Percentiles rank a stretch among this genome's conserved stretches.
Conservation (phyloP, 257 asterid genomes). For the Solanum megistacrolobum region DNA sequence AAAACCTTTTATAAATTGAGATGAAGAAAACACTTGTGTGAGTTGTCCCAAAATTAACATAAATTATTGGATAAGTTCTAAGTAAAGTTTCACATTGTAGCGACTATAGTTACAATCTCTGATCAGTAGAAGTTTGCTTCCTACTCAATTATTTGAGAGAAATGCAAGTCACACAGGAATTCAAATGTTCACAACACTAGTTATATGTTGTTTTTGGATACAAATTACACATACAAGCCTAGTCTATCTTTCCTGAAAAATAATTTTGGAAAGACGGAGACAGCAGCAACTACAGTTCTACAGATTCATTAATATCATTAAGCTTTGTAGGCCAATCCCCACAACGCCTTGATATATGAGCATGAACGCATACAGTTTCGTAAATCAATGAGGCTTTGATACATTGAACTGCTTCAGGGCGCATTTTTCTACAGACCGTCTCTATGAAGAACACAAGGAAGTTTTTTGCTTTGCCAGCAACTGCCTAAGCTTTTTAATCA, state of each 20-base stretch:
- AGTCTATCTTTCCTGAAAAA: background rate
- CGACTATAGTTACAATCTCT: background rate
- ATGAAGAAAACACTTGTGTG: background rate
- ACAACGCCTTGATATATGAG: background rate
- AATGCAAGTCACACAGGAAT: background rate
- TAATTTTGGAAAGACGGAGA: background rate
- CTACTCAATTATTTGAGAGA: background rate
- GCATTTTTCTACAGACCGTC: background rate
- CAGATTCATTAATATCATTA: background rate
- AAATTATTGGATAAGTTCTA: background rate
- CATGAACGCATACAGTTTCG: background rate
- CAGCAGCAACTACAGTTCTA: background rate
- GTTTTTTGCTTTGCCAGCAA: constrained; percentile 60
- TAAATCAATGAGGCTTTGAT: background rate
- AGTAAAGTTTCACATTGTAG: background rate
- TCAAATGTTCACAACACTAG: background rate
- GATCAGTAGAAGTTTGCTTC: background rate
- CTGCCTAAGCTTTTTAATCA: constrained; percentile 58
- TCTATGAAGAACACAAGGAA: constrained; percentile 61
- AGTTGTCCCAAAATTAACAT: background rate
- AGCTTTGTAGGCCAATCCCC: background rate
- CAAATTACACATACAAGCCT: background rate
- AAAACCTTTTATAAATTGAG: background rate
- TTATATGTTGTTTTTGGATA: background rate
- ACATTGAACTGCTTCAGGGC: background rate